Evolutionary conservation across 2,329 filamentous ascomycete species (phyloP), one percentile per base, ranked within the genome.

Genomic region (Trichoderma aggressivum): DNA sequence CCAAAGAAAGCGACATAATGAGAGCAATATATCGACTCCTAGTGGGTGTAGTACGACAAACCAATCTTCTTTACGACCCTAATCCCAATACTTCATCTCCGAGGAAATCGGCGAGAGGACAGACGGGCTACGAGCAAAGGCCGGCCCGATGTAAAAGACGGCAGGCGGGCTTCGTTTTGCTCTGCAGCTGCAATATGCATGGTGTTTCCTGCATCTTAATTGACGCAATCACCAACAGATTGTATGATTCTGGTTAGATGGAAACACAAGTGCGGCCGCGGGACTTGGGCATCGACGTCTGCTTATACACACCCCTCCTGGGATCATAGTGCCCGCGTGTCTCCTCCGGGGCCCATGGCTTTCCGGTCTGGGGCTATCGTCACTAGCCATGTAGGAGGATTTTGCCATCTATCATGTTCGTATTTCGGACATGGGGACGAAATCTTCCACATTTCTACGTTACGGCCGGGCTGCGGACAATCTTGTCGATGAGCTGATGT

Each of bases 161-260:
- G 24, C 8, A 50, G n/a, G 30, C 28, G 26, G 43, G n/a, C 36
- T 36, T 55, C n/a, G n/a, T n/a, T 7, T 58, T 21, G n/a, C n/a
- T 63, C 21, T 69, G 47, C 36, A 50, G 39, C n/a, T 34, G 34
- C 65, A 50, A 36, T 69, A 36, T 64, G 70, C 47, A 70, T 63
- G 70, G 32, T 26, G 24, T 8, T 16, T 62, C n/a, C 64, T 71
- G 70, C 70, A 71, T 70, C 70, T 64, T 50, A 36, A 28, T 18
- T 11, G 36, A 32, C 12, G 3, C 26, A 59, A 70, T 71, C 70
- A 71, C 70, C 70, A 71, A 71, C 70, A 70, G 11, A n/a, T 21
- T 21, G 63, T 24, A 28, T 56, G 26, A 7, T 58, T 67, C 56
- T 32, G 34, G 53, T 60, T 68, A 59, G 55, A 36, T 68, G n/a